Conservation (phyloP, 2,329 filamentous ascomycete species). For the Claviceps fusiformis region DNA sequence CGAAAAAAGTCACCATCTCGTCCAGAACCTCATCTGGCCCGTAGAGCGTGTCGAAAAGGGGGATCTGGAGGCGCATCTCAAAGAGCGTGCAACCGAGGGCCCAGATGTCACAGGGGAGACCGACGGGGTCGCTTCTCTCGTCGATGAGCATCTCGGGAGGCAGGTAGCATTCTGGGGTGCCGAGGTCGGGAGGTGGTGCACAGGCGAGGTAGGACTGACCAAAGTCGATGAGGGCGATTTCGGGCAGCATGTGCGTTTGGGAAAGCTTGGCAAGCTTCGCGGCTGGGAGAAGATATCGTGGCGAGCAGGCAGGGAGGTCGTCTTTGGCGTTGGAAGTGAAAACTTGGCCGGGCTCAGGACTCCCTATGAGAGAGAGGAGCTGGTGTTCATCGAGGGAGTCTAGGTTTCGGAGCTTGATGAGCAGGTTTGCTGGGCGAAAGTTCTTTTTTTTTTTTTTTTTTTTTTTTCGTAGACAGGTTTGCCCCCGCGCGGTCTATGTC, state of each 20-base stretch:
- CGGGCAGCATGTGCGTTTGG: constrained; percentile 3
- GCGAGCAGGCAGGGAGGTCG: constrained; percentile 6
- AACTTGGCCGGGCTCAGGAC: constrained; percentile 4
- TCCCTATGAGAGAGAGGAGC: constrained; percentile 9
- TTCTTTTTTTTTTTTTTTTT: constrained; percentile 7
- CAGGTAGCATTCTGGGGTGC: constrained; percentile 16
- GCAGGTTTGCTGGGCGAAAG: constrained; percentile 16
- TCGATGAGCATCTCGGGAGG: constrained; percentile 9
- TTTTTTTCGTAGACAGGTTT: too few species aligned
- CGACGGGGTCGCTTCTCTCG: constrained; percentile 8
- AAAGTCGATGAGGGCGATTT: constrained; percentile 14
- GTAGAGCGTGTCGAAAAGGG: constrained; percentile 16
- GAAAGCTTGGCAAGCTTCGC: constrained; percentile 2
- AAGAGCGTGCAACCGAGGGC: constrained; percentile 21
- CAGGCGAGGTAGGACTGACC: constrained; percentile 11
- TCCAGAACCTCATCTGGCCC: constrained; percentile 16
- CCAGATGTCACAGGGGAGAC: constrained; percentile 17
- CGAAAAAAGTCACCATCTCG: constrained; percentile 16
- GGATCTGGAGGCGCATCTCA: constrained; percentile 17
- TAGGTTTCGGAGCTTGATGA: constrained; percentile 10
- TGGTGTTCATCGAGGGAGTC: constrained; percentile 12
- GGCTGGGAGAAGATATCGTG: constrained; percentile 13
- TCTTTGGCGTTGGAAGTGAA: constrained; percentile 3
- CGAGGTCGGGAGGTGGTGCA: constrained; percentile 9
- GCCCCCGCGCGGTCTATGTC: background rate